Conservation (phyloP, 371 early-diverging fungal species). For the Mucor piriformis region DNA sequence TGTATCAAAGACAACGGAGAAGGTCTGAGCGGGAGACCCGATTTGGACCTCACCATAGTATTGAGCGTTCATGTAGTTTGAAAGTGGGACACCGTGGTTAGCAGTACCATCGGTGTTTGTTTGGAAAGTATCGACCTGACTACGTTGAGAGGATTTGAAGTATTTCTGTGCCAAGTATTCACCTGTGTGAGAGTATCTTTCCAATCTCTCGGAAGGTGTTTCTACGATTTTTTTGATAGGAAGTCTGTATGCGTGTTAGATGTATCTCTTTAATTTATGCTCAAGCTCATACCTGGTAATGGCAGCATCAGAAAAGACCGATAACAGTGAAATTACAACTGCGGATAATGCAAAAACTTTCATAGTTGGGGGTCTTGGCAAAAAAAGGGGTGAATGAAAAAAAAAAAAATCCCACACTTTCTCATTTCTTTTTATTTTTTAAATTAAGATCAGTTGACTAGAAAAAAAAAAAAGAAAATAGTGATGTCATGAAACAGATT, state of each 20-base stretch:
- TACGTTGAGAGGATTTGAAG: slow-evolving; percentile 53
- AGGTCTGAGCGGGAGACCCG: slow-evolving; percentile 87
- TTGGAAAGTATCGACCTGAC: slow-evolving; percentile 44
- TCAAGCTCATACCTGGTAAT: slow-evolving; percentile 43
- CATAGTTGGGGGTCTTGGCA: slow-evolving; percentile 29
- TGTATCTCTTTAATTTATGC: background rate
- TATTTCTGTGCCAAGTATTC: slow-evolving; percentile 76
- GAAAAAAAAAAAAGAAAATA: background rate
- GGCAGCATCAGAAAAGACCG: slow-evolving; percentile 30
- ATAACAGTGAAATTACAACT: slow-evolving; percentile 28
- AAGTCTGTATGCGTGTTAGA: slow-evolving; percentile 43
- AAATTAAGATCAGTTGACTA: slow-evolving; percentile 12
- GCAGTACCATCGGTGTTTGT: slow-evolving; percentile 56
- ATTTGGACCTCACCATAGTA: slow-evolving; percentile 88
- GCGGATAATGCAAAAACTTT: slow-evolving; percentile 38
- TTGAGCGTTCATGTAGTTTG: slow-evolving; percentile 94
- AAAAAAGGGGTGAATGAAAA: slow-evolving; percentile 15
- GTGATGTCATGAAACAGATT: background rate
- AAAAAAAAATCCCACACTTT: slow-evolving; percentile 7
- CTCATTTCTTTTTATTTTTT: background rate
- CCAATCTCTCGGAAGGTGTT: slow-evolving; percentile 61
- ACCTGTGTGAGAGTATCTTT: slow-evolving; percentile 65
- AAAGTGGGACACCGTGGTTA: slow-evolving; percentile 78
- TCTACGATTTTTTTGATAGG: slow-evolving; percentile 71
- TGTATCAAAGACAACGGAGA: slow-evolving; percentile 94